Evolutionary conservation across 805 yeast species (phyloP).

Genomic region (Saccharomycodes ludwigii): DNA sequence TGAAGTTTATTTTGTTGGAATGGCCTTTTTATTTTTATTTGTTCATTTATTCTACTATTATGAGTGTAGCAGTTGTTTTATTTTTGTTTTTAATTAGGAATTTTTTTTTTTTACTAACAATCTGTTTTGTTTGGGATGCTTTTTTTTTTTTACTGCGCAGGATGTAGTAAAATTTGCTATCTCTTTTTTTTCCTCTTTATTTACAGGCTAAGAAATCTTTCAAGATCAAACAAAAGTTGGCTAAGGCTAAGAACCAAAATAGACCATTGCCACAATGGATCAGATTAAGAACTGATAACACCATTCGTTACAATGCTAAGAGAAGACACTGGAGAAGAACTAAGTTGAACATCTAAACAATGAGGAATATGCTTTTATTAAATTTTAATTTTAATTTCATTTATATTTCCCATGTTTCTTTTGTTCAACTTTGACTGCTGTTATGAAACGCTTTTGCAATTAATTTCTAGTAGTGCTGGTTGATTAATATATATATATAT

Average conservation of each 20-base stretch:
- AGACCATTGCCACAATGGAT: slow-evolving; percentile 99
- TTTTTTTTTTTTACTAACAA: slow-evolving; percentile 5
- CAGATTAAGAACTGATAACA: slow-evolving; percentile 97
- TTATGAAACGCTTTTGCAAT: too few species aligned
- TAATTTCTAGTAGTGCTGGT: too few species aligned
- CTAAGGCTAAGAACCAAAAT: slow-evolving; percentile 97
- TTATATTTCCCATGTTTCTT: slow-evolving; percentile 2
- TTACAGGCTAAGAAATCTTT: slow-evolving; percentile 83
- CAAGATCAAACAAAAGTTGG: slow-evolving; percentile 96
- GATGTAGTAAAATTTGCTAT: neutral
- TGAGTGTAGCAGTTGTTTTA: neutral
- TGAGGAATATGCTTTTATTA: too few species aligned
- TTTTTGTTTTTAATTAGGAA: neutral
- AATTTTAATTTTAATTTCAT: slow-evolving; percentile 1
- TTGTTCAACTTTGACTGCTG: neutral
- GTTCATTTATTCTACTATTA: slow-evolving; percentile 7
- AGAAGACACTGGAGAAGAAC: slow-evolving; percentile 99
- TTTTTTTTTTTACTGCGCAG: too few species aligned
- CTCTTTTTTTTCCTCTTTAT: neutral
- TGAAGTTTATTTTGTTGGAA: too few species aligned
- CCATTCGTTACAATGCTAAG: slow-evolving; percentile 97
- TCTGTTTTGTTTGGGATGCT: neutral
- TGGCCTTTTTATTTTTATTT: too few species aligned
- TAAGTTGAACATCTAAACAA: slow-evolving; percentile 82
- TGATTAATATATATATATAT: too few species aligned